Percentiles rank a stretch among this genome's conserved stretches.
phyloP scores from a whole-genome alignment of 148 eudicot species.

The Spergularia bocconei region DNA sequence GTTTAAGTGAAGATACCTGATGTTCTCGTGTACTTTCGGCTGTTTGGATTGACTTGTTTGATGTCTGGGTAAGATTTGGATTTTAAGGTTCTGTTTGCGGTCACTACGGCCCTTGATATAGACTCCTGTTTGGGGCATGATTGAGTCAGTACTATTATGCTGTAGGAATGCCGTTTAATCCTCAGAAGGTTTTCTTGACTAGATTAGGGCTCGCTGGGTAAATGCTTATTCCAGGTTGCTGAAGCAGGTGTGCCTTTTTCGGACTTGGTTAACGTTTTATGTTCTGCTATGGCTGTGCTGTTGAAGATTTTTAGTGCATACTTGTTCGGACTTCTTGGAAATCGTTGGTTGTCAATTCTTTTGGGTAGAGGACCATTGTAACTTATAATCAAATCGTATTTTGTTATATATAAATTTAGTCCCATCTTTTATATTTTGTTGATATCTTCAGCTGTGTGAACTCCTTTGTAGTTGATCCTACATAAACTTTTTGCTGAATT shows the following conservation, averaged over 20 bases:
- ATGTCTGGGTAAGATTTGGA: background rate
- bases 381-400: background rate
- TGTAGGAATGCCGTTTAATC: constrained; percentile 13
- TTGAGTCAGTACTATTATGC: constrained; percentile 1
- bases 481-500: no score
- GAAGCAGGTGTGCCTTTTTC: background rate
- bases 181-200: constrained; percentile 29
- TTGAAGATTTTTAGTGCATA: constrained; percentile 5
- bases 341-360: constrained; percentile 19
- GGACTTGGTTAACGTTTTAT: background rate
- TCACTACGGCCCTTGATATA: background rate
- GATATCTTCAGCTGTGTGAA: no score
- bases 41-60: background rate
- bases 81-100: background rate
- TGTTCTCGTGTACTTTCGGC: background rate
- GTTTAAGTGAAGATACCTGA: background rate
- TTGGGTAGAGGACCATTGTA: constrained; percentile 24
- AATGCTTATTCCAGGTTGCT: background rate
- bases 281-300: constrained; percentile 12
- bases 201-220: constrained; percentile 20
- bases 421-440: no score
- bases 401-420: no score
- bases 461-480: no score
- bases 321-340: constrained; percentile 13
- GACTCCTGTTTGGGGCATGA: background rate